Evolutionary conservation across 2,329 filamentous ascomycete species (phyloP).

Genomic region (Colletotrichum cuscutae): DNA sequence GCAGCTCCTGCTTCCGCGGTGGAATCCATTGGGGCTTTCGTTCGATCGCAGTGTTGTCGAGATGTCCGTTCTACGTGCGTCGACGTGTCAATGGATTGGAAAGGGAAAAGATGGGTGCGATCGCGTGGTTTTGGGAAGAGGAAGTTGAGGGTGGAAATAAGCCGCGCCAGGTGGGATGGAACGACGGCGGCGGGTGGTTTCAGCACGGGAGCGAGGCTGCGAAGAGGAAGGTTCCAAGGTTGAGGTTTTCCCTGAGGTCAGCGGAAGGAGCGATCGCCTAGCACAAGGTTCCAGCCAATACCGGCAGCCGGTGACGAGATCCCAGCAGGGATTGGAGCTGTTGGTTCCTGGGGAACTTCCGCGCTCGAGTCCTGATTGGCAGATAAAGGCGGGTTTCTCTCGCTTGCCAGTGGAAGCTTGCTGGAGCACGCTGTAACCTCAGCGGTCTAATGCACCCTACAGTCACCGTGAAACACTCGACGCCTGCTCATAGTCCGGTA

Average conservation of each 20-base stretch:
- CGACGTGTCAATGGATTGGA: neutral
- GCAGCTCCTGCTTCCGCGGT: conserved; percentile 24
- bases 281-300: conserved; percentile 30
- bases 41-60: conserved; percentile 1
- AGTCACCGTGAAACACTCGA: conserved; percentile 5
- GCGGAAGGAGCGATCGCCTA: conserved; percentile 23
- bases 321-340: conserved; percentile 34
- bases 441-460: conserved; percentile 1
- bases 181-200: conserved; percentile 27
- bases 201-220: conserved; percentile 30
- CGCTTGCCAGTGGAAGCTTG: neutral
- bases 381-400: neutral
- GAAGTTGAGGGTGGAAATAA: neutral
- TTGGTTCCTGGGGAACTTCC: conserved; percentile 27
- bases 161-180: conserved; percentile 28
- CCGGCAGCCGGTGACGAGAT: conserved; percentile 34
- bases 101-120: neutral
- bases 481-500: neutral
- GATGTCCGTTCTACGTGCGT: neutral
- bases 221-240: conserved; percentile 25
- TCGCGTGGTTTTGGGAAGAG: neutral
- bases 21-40: conserved; percentile 26
- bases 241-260: conserved; percentile 29
- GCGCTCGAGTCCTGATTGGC: conserved; percentile 30
- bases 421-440: conserved; percentile 23